These are phyloP conservation scores for Caloboletus firmus DNA, from an alignment of 1,284 basidiomycete genomes.

Conservation along the genomic window DNA sequence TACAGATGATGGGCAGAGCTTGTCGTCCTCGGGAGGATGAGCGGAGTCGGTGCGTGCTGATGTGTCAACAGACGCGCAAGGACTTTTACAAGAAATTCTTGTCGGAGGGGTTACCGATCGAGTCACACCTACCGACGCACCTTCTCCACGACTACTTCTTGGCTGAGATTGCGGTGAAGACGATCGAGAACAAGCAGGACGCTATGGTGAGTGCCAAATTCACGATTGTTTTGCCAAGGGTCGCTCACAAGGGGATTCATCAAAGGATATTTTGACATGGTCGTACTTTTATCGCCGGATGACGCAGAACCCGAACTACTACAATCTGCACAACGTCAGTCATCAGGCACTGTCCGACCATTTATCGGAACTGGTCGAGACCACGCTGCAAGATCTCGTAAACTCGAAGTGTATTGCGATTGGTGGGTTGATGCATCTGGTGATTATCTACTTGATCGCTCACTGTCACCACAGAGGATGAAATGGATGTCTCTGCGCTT, in stretches of 20 bases:
- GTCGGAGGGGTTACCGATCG: constrained; percentile 95
- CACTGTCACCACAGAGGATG: constrained; percentile 60
- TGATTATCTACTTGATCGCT: constrained; percentile 2
- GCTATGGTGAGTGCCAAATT: constrained; percentile 66
- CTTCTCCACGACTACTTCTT: constrained; percentile 96
- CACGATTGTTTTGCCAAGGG: neutral
- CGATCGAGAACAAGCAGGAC: constrained; percentile 98
- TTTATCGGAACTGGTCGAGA: constrained; percentile 94
- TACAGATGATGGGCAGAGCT: constrained; percentile 98
- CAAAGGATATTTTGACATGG: constrained; percentile 88
- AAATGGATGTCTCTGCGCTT: constrained; percentile 90
- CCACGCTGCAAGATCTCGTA: constrained; percentile 86
- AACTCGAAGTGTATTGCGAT: constrained; percentile 95
- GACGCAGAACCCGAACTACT: constrained; percentile 95
- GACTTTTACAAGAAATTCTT: constrained; percentile 99
- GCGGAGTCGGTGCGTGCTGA: constrained; percentile 88
- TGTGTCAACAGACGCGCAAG: constrained; percentile 96
- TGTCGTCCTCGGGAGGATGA: constrained; percentile 87
- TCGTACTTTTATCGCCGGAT: constrained; percentile 96
- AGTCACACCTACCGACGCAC: constrained; percentile 87
- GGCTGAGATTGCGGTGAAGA: constrained; percentile 97
- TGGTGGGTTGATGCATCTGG: constrained; percentile 47
- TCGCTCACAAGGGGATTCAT: constrained; percentile 7
- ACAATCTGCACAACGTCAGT: constrained; percentile 91
- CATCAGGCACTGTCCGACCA: constrained; percentile 94